A percentile compares a stretch with the other conserved stretches of the same genome.
Evolutionary conservation across 495 filamentous ascomycete genomes (phyloP).

Genomic region (Neurospora sp.): DNA sequence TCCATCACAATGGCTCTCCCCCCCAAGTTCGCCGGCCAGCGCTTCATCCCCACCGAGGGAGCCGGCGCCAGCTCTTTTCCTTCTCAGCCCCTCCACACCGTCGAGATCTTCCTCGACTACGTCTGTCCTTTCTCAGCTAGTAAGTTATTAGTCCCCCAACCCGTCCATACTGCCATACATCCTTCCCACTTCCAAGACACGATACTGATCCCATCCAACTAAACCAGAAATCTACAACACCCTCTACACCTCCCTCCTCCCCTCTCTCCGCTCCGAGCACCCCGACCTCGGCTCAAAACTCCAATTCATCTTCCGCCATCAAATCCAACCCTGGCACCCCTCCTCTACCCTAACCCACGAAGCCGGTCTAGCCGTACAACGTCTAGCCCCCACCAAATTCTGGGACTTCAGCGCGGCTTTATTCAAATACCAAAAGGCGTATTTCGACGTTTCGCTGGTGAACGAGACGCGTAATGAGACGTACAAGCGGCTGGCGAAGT

Average conservation of each 20-base stretch:
- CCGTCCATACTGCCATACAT: constrained; percentile 17
- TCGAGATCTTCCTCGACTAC: constrained; percentile 81
- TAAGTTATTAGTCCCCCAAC: constrained; percentile 24
- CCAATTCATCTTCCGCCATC: constrained; percentile 74
- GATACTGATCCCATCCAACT: background rate
- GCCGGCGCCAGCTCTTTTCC: constrained; percentile 23
- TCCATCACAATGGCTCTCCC: constrained; percentile 55
- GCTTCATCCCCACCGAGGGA: constrained; percentile 33
- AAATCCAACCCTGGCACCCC: constrained; percentile 95
- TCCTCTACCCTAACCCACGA: constrained; percentile 82
- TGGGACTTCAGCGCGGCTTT: constrained; percentile 66
- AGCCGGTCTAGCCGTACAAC: constrained; percentile 69
- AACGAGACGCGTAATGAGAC: constrained; percentile 75
- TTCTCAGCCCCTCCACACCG: constrained; percentile 49
- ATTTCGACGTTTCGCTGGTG: constrained; percentile 74
- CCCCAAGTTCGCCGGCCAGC: constrained; percentile 67
- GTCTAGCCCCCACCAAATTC: constrained; percentile 57
- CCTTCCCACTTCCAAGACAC: background rate
- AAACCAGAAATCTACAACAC: constrained; percentile 51
- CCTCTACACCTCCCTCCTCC: constrained; percentile 43
- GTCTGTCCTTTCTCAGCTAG: constrained; percentile 58
- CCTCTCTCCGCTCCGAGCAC: constrained; percentile 45
- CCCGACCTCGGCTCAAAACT: constrained; percentile 44
- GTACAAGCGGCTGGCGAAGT: constrained; percentile 63
- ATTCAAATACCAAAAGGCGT: constrained; percentile 60